Percentiles rank a stretch among this genome's conserved stretches.
phyloP scores from a whole-genome alignment of 306 rosid genomes.

The Phaseolus lunatus region DNA sequence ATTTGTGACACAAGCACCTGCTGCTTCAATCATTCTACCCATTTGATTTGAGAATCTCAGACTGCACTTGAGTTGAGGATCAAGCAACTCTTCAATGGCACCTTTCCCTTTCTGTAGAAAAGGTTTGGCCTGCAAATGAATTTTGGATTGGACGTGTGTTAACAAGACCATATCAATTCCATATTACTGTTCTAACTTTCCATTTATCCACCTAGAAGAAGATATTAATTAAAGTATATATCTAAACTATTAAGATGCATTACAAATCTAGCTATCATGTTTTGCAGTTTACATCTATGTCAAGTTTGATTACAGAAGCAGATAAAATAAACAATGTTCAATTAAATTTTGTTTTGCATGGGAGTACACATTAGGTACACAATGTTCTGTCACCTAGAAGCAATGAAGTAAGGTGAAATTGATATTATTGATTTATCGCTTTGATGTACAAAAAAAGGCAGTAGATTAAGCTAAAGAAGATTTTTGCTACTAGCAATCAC shows the following conservation, averaged over 20 bases:
- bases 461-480: constrained; percentile 15
- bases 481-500: constrained; percentile 22
- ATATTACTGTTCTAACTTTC: constrained; percentile 24
- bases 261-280: background rate
- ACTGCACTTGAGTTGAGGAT: constrained; percentile 73
- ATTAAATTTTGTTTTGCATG: constrained; percentile 17
- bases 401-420: constrained; percentile 19
- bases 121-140: constrained; percentile 81
- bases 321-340: constrained; percentile 20
- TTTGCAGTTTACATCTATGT: background rate
- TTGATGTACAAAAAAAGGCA: background rate
- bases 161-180: constrained; percentile 13
- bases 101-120: constrained; percentile 83
- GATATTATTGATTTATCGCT: background rate
- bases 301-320: constrained; percentile 2
- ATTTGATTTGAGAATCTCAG: constrained; percentile 71
- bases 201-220: constrained; percentile 21
- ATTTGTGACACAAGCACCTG: constrained; percentile 77
- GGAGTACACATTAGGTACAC: constrained; percentile 14
- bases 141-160: constrained; percentile 31
- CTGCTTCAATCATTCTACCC: constrained; percentile 81
- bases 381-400: constrained; percentile 29
- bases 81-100: constrained; percentile 85
- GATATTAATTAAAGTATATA: background rate
- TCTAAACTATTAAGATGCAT: background rate